These are phyloP conservation scores for Agaricus blazei DNA, from an alignment of 768 basidiomycete species.

Conservation along the genomic window DNA sequence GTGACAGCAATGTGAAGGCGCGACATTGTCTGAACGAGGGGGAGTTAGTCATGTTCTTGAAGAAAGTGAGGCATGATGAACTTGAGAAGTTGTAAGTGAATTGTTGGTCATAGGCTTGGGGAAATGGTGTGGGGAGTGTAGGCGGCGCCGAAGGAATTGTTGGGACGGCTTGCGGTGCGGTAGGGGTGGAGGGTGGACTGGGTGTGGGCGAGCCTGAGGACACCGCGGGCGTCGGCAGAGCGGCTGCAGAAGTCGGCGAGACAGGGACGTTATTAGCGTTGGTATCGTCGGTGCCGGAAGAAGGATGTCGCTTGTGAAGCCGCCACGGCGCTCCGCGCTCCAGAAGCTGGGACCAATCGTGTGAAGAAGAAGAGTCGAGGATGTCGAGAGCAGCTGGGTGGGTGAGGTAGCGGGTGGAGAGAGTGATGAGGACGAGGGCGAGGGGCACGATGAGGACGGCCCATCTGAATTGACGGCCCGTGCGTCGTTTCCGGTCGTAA, in stretches of 20 bases:
- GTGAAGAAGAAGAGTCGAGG: constrained; percentile 21
- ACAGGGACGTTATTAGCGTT: too few relatives aligned
- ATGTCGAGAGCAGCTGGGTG: constrained; percentile 44
- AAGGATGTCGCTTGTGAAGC: constrained; percentile 37
- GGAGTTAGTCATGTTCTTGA: constrained; percentile 66
- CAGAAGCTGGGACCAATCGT: constrained; percentile 14
- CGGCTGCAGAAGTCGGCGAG: neutral
- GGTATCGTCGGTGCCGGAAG: constrained; percentile 14
- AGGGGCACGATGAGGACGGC: constrained; percentile 54
- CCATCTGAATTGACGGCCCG: constrained; percentile 41
- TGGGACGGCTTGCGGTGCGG: constrained; percentile 28
- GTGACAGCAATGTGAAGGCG: constrained; percentile 63
- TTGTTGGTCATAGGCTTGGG: constrained; percentile 65
- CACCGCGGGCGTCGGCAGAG: neutral
- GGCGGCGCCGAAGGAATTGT: constrained; percentile 48
- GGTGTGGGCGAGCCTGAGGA: constrained; percentile 11
- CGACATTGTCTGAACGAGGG: constrained; percentile 67
- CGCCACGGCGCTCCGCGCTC: constrained; percentile 24
- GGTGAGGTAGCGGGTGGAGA: constrained; percentile 44
- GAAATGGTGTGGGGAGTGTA: constrained; percentile 68
- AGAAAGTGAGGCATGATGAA: constrained; percentile 60
- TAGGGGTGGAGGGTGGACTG: constrained; percentile 14
- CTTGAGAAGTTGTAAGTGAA: constrained; percentile 66
- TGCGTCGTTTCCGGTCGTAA: constrained; percentile 33
- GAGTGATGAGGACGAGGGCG: constrained; percentile 47